Evolutionary conservation across 1,139 yeast genomes (phyloP), one percentile per base, ranked within the genome.

Genomic region (Hansenula anomala): DNA sequence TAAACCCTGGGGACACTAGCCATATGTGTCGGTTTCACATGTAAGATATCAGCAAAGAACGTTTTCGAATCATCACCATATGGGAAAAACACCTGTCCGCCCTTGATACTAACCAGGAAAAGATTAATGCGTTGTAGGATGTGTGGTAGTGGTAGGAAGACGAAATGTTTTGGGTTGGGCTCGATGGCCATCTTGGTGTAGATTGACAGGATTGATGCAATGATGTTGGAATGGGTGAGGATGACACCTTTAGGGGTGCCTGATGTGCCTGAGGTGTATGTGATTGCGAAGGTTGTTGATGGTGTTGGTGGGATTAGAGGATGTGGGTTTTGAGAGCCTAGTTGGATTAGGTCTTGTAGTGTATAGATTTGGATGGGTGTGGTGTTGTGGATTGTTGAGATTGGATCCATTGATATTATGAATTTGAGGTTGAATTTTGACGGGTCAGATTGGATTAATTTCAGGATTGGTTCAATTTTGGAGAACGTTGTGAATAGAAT

Each of bases 171-270:
- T 7, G 19, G 10, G 2, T 4, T 7, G 2, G 23, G 11, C 10
- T 24, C 24, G 16, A 20, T 26, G 9, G 16, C 18, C 4, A 22
- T 5, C 3, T 26, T 28, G n/a, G 28, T 12, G 15, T 27, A 22
- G 3, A 31, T 12, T 22, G 17, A n/a, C 13, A 23, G 6, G 6
- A 36, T 10, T 3, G 29, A 14, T 10, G 84, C 68, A 13, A 73
- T 66, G 1, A 78, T 71, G 47, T 65, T 69, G 29, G 59, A 58
- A 40, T 83, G 87, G 7, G 76, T 66, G 47, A 82, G 62, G 22
- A 76, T 71, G 10, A 80, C 90, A 35, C 90, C 90, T 59, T 83
- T 83, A 14, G 90, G 90, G 39, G 67, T 59, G 13, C 89, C 89
- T 4, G 89, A 80, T 16, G 90, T 83, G 30, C 92, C 92, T 4